A percentile compares a stretch with the other conserved stretches of the same genome.
Evolutionary conservation across 768 basidiomycete species (phyloP).

Genomic region (Tephrocybe sp.): DNA sequence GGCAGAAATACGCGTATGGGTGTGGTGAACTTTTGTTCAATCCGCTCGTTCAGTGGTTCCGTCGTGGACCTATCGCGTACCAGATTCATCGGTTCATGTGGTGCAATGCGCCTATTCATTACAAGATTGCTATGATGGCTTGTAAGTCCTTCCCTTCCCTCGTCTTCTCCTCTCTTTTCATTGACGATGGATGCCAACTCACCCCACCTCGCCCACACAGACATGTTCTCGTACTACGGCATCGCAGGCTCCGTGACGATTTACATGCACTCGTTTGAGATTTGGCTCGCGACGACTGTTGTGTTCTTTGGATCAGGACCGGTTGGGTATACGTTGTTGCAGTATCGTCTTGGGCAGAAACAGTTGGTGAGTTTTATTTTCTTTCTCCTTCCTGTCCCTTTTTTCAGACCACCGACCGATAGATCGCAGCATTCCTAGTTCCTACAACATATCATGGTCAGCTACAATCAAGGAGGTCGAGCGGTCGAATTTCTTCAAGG

Average conservation of each 20-base stretch:
- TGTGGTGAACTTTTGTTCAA: constrained; percentile 78
- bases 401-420: neutral
- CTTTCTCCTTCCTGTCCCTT: neutral
- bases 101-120: constrained; percentile 73
- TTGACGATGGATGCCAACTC: neutral
- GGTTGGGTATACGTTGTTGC: constrained; percentile 66
- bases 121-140: constrained; percentile 77
- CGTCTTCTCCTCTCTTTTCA: neutral
- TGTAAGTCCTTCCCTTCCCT: constrained; percentile 37
- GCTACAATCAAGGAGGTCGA: constrained; percentile 80
- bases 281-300: constrained; percentile 74
- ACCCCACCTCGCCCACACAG: constrained; percentile 20
- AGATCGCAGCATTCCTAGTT: constrained; percentile 48
- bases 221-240: constrained; percentile 62
- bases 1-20: constrained; percentile 78
- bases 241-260: constrained; percentile 69
- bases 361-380: constrained; percentile 37
- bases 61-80: constrained; percentile 70
- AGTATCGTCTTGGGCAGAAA: constrained; percentile 67
- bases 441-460: constrained; percentile 55
- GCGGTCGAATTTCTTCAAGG: constrained; percentile 86
- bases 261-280: constrained; percentile 78
- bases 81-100: constrained; percentile 77
- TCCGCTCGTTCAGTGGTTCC: constrained; percentile 74
- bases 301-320: constrained; percentile 78